Base-by-base conservation (phyloP, 2,329 filamentous ascomycete species). In the Talaromyces islandicus region DNA sequence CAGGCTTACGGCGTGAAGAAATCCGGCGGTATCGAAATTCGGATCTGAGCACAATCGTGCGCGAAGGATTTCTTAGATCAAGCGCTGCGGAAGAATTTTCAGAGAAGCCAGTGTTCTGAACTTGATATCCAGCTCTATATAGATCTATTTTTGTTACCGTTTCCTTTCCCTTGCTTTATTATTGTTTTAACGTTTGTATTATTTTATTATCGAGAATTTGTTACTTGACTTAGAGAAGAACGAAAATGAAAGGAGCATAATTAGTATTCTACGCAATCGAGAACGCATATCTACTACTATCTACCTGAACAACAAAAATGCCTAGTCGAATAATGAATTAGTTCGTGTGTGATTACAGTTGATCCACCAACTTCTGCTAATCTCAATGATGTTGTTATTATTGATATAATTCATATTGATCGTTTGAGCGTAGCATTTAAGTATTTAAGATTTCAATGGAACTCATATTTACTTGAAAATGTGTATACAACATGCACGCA, bases 11-110 rank as follows among this genome's bases (percentile, higher is more conserved):
- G 11, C 70, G 72, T 21, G 72, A 74, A 59, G 71, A 74, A 17
- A 58, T 71, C 52, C 66, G 66, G 43, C 72, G 66, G 56, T 75
- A 75, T 61, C 71, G 72, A 43, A 74, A 74, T 57, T 73, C 72
- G n/a, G 73, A 75, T 61, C 65, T 75, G 19, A 74, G 71, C 60
- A 59, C 65, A 14, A 70, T 71, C 46, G 69, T 73, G 69, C 63
- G 69, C 27, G 72, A 74, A 7, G 72, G 72, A 30, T 73, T 75
- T 30, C 48, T 72, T 5, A 65, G 68, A 29, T 69, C 70, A 27
- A 68, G 65, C 52, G 63, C 69, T 21, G 17, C 12, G 14, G 25
- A 21, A 17, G 43, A 46, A 46, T 24, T 46, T 14, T 46, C 43
- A 12, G 21, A 46, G n/a, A 46, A 46, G 9, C 19, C 43, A 24